phyloP scores from a whole-genome alignment of 805 yeast genomes.

The Nakazawaea pomicola region DNA sequence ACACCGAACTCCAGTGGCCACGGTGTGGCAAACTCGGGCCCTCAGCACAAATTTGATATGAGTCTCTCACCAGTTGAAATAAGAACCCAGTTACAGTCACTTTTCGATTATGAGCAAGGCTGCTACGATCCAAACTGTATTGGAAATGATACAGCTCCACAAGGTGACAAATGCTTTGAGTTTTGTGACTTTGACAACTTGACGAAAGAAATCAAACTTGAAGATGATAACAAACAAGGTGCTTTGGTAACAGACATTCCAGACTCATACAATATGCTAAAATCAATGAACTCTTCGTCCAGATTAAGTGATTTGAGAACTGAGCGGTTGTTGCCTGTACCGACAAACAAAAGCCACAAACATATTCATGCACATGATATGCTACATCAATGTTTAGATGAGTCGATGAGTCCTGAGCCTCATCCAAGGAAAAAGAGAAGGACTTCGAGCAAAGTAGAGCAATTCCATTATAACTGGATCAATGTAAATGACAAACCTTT shows the following conservation, averaged over 20 bases:
- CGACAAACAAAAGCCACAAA: background rate
- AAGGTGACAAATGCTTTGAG: slow-evolving; percentile 21
- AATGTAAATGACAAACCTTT: slow-evolving; percentile 9
- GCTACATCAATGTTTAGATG: slow-evolving; percentile 5
- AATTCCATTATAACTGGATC: slow-evolving; percentile 13
- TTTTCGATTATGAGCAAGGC: background rate
- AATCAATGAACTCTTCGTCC: slow-evolving; percentile 2
- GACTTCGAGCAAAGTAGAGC: slow-evolving; percentile 4
- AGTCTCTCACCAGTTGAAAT: background rate
- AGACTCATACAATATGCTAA: background rate
- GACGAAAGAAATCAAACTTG: slow-evolving; percentile 1
- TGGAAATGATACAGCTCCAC: background rate
- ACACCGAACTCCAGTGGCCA: background rate
- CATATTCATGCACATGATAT: slow-evolving; percentile 4
- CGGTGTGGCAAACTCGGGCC: background rate
- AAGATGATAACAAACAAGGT: background rate
- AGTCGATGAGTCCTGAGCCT: background rate
- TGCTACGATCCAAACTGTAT: slow-evolving; percentile 2
- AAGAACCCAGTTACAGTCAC: slow-evolving; percentile 1
- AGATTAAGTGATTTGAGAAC: slow-evolving; percentile 6
- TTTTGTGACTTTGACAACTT: slow-evolving; percentile 21
- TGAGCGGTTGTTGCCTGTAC: too few relatives aligned
- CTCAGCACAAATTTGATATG: background rate
- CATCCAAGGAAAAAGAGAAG: background rate
- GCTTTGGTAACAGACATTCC: slow-evolving; percentile 5